phyloP scores from a whole-genome alignment of 768 basidiomycete species.

The Leccinum broughii region DNA sequence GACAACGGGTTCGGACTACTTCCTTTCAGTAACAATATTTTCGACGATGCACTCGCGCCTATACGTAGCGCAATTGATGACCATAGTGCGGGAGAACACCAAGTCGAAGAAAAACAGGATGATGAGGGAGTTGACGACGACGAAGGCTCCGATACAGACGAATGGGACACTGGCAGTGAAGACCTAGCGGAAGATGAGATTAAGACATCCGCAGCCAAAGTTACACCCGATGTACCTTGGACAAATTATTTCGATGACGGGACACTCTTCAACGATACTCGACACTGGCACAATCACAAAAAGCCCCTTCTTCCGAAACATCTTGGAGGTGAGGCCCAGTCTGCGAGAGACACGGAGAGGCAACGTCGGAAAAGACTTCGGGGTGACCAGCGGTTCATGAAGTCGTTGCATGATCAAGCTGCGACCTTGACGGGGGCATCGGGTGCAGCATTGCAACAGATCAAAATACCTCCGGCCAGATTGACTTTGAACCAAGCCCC shows the following conservation, averaged over 20 bases:
- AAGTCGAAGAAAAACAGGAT: conserved; percentile 1
- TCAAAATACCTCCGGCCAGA: conserved; percentile 50
- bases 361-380: conserved; percentile 39
- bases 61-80: conserved; percentile 26
- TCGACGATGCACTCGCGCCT: conserved; percentile 41
- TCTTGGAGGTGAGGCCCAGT: conserved; percentile 46
- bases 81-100: conserved; percentile 6
- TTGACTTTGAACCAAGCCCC: conserved; percentile 9
- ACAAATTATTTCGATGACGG: conserved; percentile 40
- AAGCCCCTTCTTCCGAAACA: conserved; percentile 53
- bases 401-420: conserved; percentile 55
- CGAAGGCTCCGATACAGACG: conserved; percentile 19
- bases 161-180: conserved; percentile 23
- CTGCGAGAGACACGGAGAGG: conserved; percentile 34
- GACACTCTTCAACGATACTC: conserved; percentile 46
- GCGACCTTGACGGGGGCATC: conserved; percentile 64
- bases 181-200: conserved; percentile 11
- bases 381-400: conserved; percentile 59
- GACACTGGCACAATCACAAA: conserved; percentile 59
- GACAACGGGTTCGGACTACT: conserved; percentile 27
- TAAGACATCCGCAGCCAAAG: background rate
- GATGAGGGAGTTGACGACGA: conserved; percentile 22
- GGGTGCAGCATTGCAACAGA: conserved; percentile 51
- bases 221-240: background rate
- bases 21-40: conserved; percentile 43